Evolutionary conservation across 805 yeast genomes (phyloP), one percentile per base, ranked within the genome.

Genomic region (Saturnispora diversa): DNA sequence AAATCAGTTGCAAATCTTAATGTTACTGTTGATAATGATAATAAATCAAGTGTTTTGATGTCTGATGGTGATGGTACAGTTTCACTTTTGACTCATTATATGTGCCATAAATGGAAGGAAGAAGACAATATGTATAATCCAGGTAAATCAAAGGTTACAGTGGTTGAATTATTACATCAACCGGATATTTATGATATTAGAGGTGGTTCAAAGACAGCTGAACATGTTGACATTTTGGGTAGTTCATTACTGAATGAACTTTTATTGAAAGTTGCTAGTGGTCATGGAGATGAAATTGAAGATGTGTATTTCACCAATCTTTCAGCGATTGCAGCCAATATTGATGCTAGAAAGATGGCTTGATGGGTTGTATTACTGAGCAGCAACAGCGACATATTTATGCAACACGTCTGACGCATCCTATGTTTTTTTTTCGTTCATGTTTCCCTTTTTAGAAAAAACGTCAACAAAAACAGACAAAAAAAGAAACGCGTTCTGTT

Each of bases 41-140:
- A 72, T 30, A 66, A 72, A 27, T 58, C 68, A n/a, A 79, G 94
- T 0, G 96, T 92, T 0, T 69, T 70, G 27, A 68, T 85, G 54
- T 80, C 95, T 1, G 95, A 92, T 55, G 98, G 98, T 21, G 98
- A 92, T 60, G 98, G 98, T 4, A 92, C 98, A 0, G 83, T 92
- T 4, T 85, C 95, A 2, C 53, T 92, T 16, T 62, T 87, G 48
- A 79, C 97, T 1, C 97, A 92, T 53, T 52, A 85, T 1, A 84
- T 87, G 77, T 85, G 95, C 55, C 96, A 92, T 55, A 79, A 82
- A 55, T 88, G 96, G 97, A 47, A 48, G 13, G 51, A 78, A 78
- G 74, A 75, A 39, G 72, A 70, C 3, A 74, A 80, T 42, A 67
- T 75, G 50, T 84, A 70, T 60, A 92, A 92, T 57, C 98, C 98